A percentile compares a stretch with the other conserved stretches of the same genome.
Conservation (phyloP, 345 rosid species). For the Populus ilicifolia region DNA sequence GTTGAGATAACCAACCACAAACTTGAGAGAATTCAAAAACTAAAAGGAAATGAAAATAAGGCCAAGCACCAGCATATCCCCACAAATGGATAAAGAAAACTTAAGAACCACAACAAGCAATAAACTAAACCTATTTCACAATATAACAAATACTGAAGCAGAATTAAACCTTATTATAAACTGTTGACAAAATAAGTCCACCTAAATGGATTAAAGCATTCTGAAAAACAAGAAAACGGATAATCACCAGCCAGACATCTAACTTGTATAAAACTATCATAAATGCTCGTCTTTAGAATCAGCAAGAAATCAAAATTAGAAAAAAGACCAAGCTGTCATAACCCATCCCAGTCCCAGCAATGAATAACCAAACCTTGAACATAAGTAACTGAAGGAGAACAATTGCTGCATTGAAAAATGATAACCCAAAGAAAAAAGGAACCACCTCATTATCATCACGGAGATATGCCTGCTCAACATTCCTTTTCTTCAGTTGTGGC, state of each 20-base stretch:
- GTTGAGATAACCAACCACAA: not conserved
- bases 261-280: not conserved
- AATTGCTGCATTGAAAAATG: not conserved
- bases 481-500: slow-evolving; percentile 60
- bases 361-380: not conserved
- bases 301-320: not conserved
- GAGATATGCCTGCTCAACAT: slow-evolving; percentile 38
- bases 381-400: not conserved
- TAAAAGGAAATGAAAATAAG: not conserved
- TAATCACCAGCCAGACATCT: not conserved
- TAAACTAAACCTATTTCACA: not conserved
- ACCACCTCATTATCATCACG: slow-evolving; percentile 66
- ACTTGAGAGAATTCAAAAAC: not conserved
- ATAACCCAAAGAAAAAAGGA: slow-evolving; percentile 3
- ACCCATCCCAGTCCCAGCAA: not conserved
- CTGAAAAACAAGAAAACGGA: not conserved
- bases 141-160: not conserved
- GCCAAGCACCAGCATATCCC: not conserved
- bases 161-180: not conserved
- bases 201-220: not conserved
- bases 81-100: not conserved
- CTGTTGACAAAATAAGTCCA: not conserved
- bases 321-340: not conserved
- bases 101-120: not conserved
- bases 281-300: not conserved